Evolutionary conservation across 2,329 filamentous ascomycete genomes (phyloP).

Genomic region (Mollisiaceae sp.): DNA sequence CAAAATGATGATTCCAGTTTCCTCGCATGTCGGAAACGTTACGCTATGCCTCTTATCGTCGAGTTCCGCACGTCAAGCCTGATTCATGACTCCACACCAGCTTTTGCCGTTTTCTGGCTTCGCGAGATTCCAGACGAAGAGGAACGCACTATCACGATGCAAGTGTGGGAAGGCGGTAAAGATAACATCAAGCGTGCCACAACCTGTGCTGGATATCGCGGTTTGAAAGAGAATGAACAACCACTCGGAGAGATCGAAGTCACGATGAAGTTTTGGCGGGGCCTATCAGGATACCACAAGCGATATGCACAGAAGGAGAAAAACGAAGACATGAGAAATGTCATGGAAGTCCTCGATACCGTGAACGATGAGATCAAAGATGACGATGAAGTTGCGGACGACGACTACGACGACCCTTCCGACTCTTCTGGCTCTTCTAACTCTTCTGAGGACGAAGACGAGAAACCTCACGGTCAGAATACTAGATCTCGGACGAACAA

Average conservation of each 20-base stretch:
- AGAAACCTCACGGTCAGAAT: background rate
- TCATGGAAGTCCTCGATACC: slow-evolving; percentile 68
- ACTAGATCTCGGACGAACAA: slow-evolving; percentile 8
- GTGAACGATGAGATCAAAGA: slow-evolving; percentile 59
- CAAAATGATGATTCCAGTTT: slow-evolving; percentile 52
- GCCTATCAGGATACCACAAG: slow-evolving; percentile 53
- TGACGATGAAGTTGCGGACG: slow-evolving; percentile 7
- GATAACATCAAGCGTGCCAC: slow-evolving; percentile 59
- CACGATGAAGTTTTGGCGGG: slow-evolving; percentile 63
- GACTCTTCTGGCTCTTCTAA: slow-evolving; percentile 16
- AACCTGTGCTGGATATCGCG: slow-evolving; percentile 44
- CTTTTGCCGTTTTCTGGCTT: slow-evolving; percentile 71
- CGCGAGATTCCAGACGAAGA: slow-evolving; percentile 73
- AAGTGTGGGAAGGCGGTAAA: slow-evolving; percentile 66
- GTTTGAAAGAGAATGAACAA: slow-evolving; percentile 56
- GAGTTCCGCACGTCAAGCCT: slow-evolving; percentile 63
- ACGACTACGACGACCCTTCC: slow-evolving; percentile 13
- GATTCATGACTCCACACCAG: slow-evolving; percentile 59
- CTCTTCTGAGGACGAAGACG: slow-evolving; percentile 13
- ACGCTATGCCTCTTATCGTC: slow-evolving; percentile 59
- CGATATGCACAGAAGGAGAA: slow-evolving; percentile 55
- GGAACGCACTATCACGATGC: slow-evolving; percentile 59
- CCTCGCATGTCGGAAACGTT: slow-evolving; percentile 65
- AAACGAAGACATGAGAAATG: slow-evolving; percentile 58
- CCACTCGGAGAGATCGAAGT: slow-evolving; percentile 61